A percentile compares a stretch with the other conserved stretches of the same genome.
These are phyloP conservation scores for Gentiana straminea DNA, from an alignment of 257 asterid genomes.

Conservation along the genomic window DNA sequence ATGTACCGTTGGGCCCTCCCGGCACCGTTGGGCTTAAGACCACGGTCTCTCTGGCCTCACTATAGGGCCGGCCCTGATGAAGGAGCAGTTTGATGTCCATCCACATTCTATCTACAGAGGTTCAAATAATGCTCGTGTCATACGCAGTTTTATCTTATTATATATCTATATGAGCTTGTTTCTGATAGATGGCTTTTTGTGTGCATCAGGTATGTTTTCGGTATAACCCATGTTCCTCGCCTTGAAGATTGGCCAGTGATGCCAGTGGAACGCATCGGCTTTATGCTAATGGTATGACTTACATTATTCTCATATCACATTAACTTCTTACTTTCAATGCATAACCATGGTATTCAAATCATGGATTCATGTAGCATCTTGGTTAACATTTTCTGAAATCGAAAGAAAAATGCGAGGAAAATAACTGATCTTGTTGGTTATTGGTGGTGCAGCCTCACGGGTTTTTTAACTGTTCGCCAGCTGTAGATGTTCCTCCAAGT, in stretches of 20 bases:
- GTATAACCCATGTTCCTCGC: constrained; percentile 29
- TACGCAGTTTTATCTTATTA: no score
- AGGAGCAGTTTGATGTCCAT: no score
- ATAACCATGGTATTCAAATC: neutral
- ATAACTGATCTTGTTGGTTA: neutral
- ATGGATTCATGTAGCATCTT: neutral
- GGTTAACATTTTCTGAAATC: neutral
- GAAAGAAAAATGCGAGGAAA: neutral
- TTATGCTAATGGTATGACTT: constrained; percentile 23
- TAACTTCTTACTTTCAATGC: neutral
- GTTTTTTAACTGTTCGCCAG: constrained; percentile 49
- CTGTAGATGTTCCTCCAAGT: constrained; percentile 47
- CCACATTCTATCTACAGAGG: no score
- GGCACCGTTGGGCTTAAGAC: no score
- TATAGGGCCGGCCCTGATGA: no score
- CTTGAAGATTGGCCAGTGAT: constrained; percentile 41
- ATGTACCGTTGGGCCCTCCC: no score
- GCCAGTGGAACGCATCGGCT: constrained; percentile 39
- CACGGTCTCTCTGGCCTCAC: no score
- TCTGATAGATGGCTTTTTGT: no score
- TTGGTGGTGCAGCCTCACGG: constrained; percentile 40
- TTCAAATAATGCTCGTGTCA: no score
- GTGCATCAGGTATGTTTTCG: constrained; percentile 25
- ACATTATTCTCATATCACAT: neutral
- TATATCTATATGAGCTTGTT: no score